These are phyloP conservation scores for Cutaneotrichosporon dermatis DNA, from an alignment of 1,284 basidiomycete species.

Conservation along the genomic window DNA sequence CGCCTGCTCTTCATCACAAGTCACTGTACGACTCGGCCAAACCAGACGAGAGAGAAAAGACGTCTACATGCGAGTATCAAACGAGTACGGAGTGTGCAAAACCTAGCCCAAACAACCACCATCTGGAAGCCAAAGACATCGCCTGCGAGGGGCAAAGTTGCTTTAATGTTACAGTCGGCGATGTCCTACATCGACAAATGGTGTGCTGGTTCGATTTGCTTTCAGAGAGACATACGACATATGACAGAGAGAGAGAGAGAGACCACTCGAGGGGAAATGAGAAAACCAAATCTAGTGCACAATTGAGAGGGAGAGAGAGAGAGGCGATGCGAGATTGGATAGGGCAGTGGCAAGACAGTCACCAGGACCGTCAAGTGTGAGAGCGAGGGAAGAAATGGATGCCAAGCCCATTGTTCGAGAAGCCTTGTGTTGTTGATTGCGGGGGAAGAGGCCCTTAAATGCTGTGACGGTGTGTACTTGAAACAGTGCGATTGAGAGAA, in stretches of 20 bases:
- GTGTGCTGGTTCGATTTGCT: not conserved
- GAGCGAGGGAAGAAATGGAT: not conserved
- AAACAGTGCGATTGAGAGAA: constrained; percentile 7
- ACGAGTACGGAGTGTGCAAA: too few species aligned
- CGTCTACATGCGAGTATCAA: too few species aligned
- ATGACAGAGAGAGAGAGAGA: not conserved
- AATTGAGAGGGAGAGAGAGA: not conserved
- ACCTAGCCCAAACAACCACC: too few species aligned
- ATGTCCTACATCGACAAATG: too few species aligned
- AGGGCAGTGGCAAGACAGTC: not conserved
- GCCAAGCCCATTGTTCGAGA: not conserved
- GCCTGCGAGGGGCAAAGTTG: too few species aligned
- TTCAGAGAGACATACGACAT: constrained; percentile 1
- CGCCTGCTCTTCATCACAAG: too few species aligned
- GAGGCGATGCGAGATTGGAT: not conserved
- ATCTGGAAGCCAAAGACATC: too few species aligned
- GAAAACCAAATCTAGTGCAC: constrained; percentile 10
- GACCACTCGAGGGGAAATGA: not conserved
- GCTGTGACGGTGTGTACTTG: constrained; percentile 1
- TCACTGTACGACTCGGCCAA: too few species aligned
- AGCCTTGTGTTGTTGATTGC: not conserved
- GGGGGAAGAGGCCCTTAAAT: not conserved
- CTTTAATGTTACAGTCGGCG: too few species aligned
- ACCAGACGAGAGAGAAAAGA: too few species aligned
- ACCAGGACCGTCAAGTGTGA: not conserved